A percentile compares a stretch with the other conserved stretches of the same genome.
These are phyloP conservation scores for Populus hybrid DNA, from an alignment of 441 rosid species.

Conservation along the genomic window DNA sequence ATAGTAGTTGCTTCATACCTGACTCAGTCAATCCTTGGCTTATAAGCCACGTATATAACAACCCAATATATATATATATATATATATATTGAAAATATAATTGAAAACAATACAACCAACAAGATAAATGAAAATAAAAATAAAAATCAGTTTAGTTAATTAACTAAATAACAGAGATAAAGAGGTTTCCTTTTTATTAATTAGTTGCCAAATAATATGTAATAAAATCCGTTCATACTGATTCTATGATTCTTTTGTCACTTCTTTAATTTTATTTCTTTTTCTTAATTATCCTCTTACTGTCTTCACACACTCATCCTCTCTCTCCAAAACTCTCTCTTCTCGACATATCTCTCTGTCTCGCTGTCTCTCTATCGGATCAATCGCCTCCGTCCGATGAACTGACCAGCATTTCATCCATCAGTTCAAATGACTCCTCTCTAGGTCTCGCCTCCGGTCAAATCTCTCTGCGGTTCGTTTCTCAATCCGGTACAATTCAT, in stretches of 20 bases:
- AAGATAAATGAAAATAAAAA: no score
- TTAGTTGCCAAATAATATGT: neutral
- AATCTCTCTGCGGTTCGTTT: slow-evolving; percentile 12
- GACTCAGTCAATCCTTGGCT: neutral
- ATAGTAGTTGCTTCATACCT: neutral
- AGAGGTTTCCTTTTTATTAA: neutral
- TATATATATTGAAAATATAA: no score
- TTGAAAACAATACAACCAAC: no score
- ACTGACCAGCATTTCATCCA: slow-evolving; percentile 17
- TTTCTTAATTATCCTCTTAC: slow-evolving; percentile 14
- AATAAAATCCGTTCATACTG: neutral
- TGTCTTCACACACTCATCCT: slow-evolving; percentile 4
- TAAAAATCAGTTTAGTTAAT: neutral
- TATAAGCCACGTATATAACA: neutral
- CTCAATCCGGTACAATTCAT: slow-evolving; percentile 18
- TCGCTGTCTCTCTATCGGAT: slow-evolving; percentile 18
- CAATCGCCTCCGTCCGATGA: slow-evolving; percentile 26
- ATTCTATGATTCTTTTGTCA: neutral
- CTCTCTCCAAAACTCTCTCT: neutral
- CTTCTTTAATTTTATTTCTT: neutral
- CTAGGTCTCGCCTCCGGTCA: slow-evolving; percentile 20
- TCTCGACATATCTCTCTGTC: neutral
- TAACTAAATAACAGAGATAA: neutral
- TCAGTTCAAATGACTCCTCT: slow-evolving; percentile 26
- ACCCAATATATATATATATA: no score